phyloP scores from a whole-genome alignment of 345 rosid species.

The Eucalyptus marginata region DNA sequence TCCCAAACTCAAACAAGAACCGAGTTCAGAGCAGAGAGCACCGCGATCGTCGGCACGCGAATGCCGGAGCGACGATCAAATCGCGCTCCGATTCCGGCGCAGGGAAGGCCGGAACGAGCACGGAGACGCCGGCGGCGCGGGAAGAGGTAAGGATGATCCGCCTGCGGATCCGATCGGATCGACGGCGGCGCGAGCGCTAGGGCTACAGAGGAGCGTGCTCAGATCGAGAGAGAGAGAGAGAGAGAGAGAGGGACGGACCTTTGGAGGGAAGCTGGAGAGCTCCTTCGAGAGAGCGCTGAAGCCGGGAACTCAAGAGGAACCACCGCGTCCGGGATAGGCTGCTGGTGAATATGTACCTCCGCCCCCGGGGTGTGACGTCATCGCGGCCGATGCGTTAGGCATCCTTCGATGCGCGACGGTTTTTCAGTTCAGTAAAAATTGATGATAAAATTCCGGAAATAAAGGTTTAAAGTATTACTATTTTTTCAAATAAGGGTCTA shows the following conservation, averaged over 20 bases:
- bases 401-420: not conserved
- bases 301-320: not conserved
- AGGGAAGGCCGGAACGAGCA: not conserved
- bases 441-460: too few relatives aligned
- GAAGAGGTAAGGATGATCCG: not conserved
- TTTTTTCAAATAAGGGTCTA: rapidly evolving
- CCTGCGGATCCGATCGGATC: not conserved
- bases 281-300: not conserved
- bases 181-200: not conserved
- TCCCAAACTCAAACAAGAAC: not conserved
- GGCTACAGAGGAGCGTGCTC: not conserved
- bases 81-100: not conserved
- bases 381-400: not conserved
- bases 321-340: not conserved
- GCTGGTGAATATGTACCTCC: not conserved
- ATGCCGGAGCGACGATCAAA: not conserved
- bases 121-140: not conserved
- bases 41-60: not conserved
- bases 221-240: not conserved
- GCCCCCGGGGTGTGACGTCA: not conserved
- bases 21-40: not conserved
- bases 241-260: not conserved
- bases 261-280: not conserved
- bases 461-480: rapidly evolving
- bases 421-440: not conserved